These are phyloP conservation scores for Pseudogymnoascus sp. DNA, from an alignment of 2,329 filamentous ascomycete genomes.

Conservation along the genomic window DNA sequence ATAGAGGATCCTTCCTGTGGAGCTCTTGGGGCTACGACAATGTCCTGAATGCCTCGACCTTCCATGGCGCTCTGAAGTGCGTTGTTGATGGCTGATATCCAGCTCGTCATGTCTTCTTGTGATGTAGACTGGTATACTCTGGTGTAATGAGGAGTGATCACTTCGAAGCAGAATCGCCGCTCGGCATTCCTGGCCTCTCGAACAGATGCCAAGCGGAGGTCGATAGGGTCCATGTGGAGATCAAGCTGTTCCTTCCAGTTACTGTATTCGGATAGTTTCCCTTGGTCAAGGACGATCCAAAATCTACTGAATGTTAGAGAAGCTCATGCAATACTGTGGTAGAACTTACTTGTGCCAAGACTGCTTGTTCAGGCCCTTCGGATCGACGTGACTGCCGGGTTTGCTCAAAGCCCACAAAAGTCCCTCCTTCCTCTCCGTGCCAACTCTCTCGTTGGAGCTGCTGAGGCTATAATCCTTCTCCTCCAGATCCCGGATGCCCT, in stretches of 20 bases:
- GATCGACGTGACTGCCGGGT: slow-evolving; percentile 89
- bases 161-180: slow-evolving; percentile 92
- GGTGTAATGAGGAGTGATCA: slow-evolving; percentile 94
- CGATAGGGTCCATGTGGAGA: slow-evolving; percentile 95
- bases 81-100: slow-evolving; percentile 96
- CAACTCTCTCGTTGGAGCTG: slow-evolving; percentile 46
- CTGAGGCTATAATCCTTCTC: slow-evolving; percentile 58
- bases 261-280: slow-evolving; percentile 93
- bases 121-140: slow-evolving; percentile 96
- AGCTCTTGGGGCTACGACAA: slow-evolving; percentile 33
- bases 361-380: slow-evolving; percentile 90
- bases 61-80: slow-evolving; percentile 94
- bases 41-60: slow-evolving; percentile 55
- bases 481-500: slow-evolving; percentile 85
- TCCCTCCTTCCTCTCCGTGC: slow-evolving; percentile 80
- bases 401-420: slow-evolving; percentile 89
- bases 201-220: slow-evolving; percentile 92
- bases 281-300: slow-evolving; percentile 97
- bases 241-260: slow-evolving; percentile 99
- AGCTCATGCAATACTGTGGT: background rate
- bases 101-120: slow-evolving; percentile 95
- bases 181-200: slow-evolving; percentile 92
- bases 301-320: slow-evolving; percentile 52
- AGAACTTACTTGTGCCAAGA: slow-evolving; percentile 90
- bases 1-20: slow-evolving; percentile 45